phyloP scores from a whole-genome alignment of 2,329 filamentous ascomycete genomes.

The Cytospora piceicola region DNA sequence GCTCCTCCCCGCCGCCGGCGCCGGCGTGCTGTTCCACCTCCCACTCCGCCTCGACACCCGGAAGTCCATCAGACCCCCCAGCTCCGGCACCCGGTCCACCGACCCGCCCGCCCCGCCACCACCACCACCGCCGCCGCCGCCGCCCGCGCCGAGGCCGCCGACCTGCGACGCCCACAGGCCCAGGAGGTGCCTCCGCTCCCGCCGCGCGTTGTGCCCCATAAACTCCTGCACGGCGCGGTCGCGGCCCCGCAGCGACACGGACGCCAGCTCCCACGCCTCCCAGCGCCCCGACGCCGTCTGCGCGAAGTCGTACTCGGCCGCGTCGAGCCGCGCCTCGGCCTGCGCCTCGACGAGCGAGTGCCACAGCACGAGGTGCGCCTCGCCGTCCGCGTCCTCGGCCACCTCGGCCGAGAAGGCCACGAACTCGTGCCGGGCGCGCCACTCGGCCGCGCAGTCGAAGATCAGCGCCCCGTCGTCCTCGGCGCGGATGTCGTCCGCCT shows the following conservation, averaged over 20 bases:
- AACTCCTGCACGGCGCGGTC: conserved; percentile 34
- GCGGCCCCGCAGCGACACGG: conserved; percentile 34
- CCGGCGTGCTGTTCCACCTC: conserved; percentile 27
- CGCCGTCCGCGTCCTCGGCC: conserved; percentile 37
- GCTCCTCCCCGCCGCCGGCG: conserved; percentile 21
- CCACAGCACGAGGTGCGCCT: conserved; percentile 37
- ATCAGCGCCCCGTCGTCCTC: conserved; percentile 36
- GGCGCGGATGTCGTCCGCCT: conserved; percentile 35
- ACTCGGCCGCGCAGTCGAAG: conserved; percentile 33
- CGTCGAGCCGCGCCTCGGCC: conserved; percentile 34
- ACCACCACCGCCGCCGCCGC: conserved; percentile 28
- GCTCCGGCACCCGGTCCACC: conserved; percentile 30
- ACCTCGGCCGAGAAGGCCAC: conserved; percentile 32
- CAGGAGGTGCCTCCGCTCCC: conserved; percentile 33
- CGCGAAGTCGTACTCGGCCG: conserved; percentile 35
- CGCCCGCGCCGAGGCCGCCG: neutral
- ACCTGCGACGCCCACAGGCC: conserved; percentile 35
- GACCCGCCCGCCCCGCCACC: conserved; percentile 27
- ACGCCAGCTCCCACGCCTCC: conserved; percentile 37
- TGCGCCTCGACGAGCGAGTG: conserved; percentile 31
- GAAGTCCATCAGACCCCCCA: conserved; percentile 28
- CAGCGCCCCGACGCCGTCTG: conserved; percentile 32
- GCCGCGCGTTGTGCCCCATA: conserved; percentile 34
- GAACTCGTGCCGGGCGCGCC: conserved; percentile 31
- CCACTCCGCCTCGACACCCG: conserved; percentile 27